Base-by-base conservation (phyloP, 2,329 filamentous ascomycete species). In the Fusarium luffae region DNA sequence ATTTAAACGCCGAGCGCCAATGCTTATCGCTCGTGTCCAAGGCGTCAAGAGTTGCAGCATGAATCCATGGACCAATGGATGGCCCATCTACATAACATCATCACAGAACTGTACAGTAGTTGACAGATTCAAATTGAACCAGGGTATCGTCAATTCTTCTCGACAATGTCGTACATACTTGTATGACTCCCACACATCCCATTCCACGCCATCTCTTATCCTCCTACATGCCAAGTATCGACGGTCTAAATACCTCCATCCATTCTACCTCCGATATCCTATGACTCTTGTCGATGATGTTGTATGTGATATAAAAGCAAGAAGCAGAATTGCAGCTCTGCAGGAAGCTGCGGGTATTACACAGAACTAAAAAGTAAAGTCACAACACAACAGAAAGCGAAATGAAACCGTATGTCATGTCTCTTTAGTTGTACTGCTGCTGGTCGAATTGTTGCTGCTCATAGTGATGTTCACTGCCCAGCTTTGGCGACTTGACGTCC, bases 271-370 rank as follows among this genome's bases (percentile, higher is more conserved):
- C 34, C 19, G 51, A 54, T 70, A 63, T 67, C 68, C 59, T 57
- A 59, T 37, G 41, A 68, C 37, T 54, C 48, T 61, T 57, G 51
- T 42, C 59, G 40, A 50, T 47, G 50, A 52, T 64, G 42, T 56
- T 52, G 54, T 65, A 64, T 51, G 46, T 68, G 50, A 68, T 68
- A 57, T 71, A 64, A 70, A 70, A 56, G 47, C 68, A 58, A 56
- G 58, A 70, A 71, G 68, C 68, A 70, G 61, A 70, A 69, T 69
- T 70, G 68, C 68, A 46, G 52, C 64, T 62, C 55, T 71, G 42
- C 40, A 54, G 59, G 60, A 59, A 63, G 64, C 71, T 60, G 73
- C 69, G 72, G 73, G 73, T 75, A 75, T 75, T 75, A 75, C 67
- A 72, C 56, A 75, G 70, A 66, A 69, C 62, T 70, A 69, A 60